Evolutionary conservation across 768 basidiomycete species (phyloP), one percentile per base, ranked within the genome.

Genomic region (Collybia mongolica): DNA sequence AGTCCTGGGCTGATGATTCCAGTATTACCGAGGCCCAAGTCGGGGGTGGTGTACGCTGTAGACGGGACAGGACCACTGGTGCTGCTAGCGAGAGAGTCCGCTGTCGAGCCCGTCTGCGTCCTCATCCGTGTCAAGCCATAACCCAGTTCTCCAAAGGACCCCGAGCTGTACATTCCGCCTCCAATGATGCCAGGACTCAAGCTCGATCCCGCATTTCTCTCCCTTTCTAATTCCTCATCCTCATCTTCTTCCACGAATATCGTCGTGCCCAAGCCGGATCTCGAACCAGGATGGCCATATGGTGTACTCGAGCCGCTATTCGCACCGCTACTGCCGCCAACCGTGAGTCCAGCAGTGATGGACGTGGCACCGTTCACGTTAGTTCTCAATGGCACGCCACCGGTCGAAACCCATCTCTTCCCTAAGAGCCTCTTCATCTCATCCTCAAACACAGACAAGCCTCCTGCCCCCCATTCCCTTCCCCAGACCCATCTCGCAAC

Each of bases 401-500:
- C 80, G 1, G 76, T 83, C 14, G 81, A 76, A 2, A 82, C 75
- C 90, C 90, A 92, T 46, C 88, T 74, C 65, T 88, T 90, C 39
- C 79, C 79, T 32, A 89, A 71, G 43, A 93, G 59, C 58, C 88
- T 69, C 51, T 80, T 74, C 48, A 91, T 79, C 67, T 93, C 90
- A 49, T 93, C 91, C 62, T 93, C 90, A 55, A 87, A 93, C 20
- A 79, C 82, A 19, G 77, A 80, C 19, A 82, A 71, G 5, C 79
- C 70, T 29, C 74, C 70, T 2, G 71, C 60, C 19, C 70, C 69
- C 72, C 73, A 65, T 58, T 89, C 85, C 55, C 82, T 78, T 36
- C 87, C 83, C 90, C 89, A 93, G 38, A 89, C 84, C 90, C 91
- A 93, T 6, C 91, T 77, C 23, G 90, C 91, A 37, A 89, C 70